A percentile compares a stretch with the other conserved stretches of the same genome.
These are phyloP conservation scores for Clonostachys sp. DNA, from an alignment of 2,329 filamentous ascomycete species.

Conservation along the genomic window DNA sequence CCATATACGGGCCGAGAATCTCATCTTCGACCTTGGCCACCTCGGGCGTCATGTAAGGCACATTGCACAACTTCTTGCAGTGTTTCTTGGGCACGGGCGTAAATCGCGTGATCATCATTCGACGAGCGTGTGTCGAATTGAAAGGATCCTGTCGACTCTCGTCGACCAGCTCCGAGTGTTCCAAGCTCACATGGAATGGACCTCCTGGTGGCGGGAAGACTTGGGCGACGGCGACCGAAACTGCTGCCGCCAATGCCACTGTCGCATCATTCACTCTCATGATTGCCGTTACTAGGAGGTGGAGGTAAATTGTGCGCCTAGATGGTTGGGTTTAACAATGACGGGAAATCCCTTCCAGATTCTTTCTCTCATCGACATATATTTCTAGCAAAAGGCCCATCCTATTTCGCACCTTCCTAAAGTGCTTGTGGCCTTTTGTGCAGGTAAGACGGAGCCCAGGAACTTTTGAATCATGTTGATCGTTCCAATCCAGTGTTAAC, in stretches of 20 bases:
- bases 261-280: neutral
- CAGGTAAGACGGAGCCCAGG: too few species aligned
- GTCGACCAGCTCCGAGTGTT: constrained; percentile 1
- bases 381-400: too few species aligned
- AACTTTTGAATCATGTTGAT: too few species aligned
- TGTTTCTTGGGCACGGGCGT: constrained; percentile 7
- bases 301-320: too few species aligned
- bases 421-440: too few species aligned
- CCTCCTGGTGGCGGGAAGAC: neutral
- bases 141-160: constrained; percentile 3
- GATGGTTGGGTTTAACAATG: too few species aligned
- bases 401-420: too few species aligned
- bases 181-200: constrained; percentile 1
- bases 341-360: too few species aligned
- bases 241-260: neutral
- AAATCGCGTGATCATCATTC: constrained; percentile 7
- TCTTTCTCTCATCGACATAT: too few species aligned
- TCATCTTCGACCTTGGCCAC: constrained; percentile 10
- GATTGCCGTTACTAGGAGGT: too few species aligned
- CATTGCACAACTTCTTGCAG: constrained; percentile 10
- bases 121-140: constrained; percentile 1
- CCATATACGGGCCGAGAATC: constrained; percentile 7
- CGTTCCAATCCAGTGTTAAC: too few species aligned
- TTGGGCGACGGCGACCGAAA: neutral
- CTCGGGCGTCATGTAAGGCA: constrained; percentile 12